Base-by-base conservation (phyloP, 2,329 filamentous ascomycete species). In the Ciborinia camelliae region DNA sequence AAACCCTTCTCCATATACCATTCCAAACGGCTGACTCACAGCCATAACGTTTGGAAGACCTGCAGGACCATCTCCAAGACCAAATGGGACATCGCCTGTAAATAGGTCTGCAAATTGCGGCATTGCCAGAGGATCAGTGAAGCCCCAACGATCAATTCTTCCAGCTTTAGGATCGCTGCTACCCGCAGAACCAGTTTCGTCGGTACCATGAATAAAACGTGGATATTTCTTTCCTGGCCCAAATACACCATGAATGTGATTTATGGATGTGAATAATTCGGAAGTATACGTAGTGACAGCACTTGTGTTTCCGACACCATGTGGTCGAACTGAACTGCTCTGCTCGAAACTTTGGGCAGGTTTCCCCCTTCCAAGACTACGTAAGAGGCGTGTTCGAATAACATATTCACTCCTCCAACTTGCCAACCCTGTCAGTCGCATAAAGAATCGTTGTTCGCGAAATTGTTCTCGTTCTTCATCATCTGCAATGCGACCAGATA, bases 361-460 rank as follows among this genome's bases (percentile, higher is more conserved):
- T 74, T 93, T 96, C 59, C 94, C 95, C 66, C 91, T 87, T 54
- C 84, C 84, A 65, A 98, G 81, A 67, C 91, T 95, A 52, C 92
- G 86, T 61, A 98, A 79, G 60, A 98, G 83, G 54, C 91, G 86
- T 2, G 92, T 97, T 54, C 95, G 85, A 64, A 97, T 79, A 55
- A 98, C 89, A 73, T 98, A 99, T 76, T 99, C 95, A 77, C 91
- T 97, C 71, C 94, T 86, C 94, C 95, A 98, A 10, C 93, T 95
- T n/a, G 92, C 90, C 67, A 93, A 79, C 4, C 87, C 83, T 12
- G 91, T 96, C 63, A 99, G 82, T 51, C 93, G 87, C 20, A 90
- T 86, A 73, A 98, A 99, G 69, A 86, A 85, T 52, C 92, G 90
- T 71, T 86, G 85, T 73, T 95, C 90, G 35, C 86, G 84, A 52